These are phyloP conservation scores for Penicillium italicum DNA, from an alignment of 2,329 filamentous ascomycete genomes.

Conservation along the genomic window DNA sequence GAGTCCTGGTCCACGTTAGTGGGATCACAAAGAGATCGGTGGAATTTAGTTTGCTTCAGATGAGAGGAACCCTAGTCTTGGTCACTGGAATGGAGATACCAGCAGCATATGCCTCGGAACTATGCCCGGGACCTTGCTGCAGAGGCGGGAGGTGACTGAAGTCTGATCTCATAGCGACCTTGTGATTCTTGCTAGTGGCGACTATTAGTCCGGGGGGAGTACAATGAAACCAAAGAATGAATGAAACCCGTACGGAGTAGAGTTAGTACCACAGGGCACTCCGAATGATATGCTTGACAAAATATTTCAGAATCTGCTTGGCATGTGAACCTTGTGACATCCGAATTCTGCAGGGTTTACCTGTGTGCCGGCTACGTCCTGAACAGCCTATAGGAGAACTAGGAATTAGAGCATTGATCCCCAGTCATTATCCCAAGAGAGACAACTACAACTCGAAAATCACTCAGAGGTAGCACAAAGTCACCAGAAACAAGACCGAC, in stretches of 20 bases:
- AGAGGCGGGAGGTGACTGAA: background rate
- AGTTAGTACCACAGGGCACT: background rate
- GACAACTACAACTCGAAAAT: background rate
- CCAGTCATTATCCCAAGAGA: background rate
- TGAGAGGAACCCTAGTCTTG: background rate
- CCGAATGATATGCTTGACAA: background rate
- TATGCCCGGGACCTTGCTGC: background rate
- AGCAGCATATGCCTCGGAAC: background rate
- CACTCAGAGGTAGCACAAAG: background rate
- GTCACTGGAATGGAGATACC: background rate
- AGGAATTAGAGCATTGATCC: background rate
- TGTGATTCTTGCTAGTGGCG: background rate
- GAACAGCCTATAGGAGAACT: slow-evolving; percentile 1
- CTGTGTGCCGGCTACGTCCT: background rate
- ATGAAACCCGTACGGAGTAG: background rate
- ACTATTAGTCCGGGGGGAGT: background rate
- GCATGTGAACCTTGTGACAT: background rate
- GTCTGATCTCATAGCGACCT: slow-evolving; percentile 5
- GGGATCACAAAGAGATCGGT: background rate
- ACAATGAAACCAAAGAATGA: background rate
- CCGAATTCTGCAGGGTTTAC: background rate
- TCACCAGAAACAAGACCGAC: background rate
- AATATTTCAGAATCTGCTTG: background rate
- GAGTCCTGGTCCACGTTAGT: background rate
- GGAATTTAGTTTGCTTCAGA: background rate